phyloP scores from a whole-genome alignment of 1,284 basidiomycete genomes.

The Ceratobasidium sp. region DNA sequence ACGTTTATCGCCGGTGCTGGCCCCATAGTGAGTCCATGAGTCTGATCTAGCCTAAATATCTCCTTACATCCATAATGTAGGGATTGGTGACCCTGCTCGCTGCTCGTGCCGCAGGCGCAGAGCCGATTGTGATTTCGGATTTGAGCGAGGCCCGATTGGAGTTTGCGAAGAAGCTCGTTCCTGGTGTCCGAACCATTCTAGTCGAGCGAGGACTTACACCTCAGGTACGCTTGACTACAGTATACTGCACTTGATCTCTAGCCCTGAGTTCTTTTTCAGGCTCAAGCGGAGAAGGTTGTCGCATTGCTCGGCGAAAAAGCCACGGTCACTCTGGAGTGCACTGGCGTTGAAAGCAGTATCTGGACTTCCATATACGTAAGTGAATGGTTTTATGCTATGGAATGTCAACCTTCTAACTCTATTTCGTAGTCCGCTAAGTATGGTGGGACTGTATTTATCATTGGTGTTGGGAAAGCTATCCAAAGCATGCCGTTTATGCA shows the following conservation, averaged over 20 bases:
- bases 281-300: slow-evolving; percentile 33
- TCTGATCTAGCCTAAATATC: background rate
- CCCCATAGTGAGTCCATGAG: slow-evolving; percentile 52
- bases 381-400: slow-evolving; percentile 39
- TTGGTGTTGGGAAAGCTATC: slow-evolving; percentile 64
- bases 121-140: slow-evolving; percentile 67
- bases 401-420: background rate
- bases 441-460: slow-evolving; percentile 65
- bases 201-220: slow-evolving; percentile 55
- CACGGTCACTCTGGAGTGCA: slow-evolving; percentile 80
- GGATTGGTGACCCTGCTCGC: slow-evolving; percentile 65
- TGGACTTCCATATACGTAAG: slow-evolving; percentile 81
- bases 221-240: slow-evolving; percentile 53
- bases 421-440: slow-evolving; percentile 59
- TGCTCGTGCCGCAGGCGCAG: slow-evolving; percentile 64
- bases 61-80: slow-evolving; percentile 53
- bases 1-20: slow-evolving; percentile 58
- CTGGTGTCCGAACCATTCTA: slow-evolving; percentile 60
- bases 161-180: slow-evolving; percentile 64
- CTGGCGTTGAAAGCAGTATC: slow-evolving; percentile 89
- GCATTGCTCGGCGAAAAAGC: slow-evolving; percentile 36
- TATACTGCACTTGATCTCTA: background rate
- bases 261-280: background rate
- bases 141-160: slow-evolving; percentile 63
- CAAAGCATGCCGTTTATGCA: slow-evolving; percentile 62